Percentiles rank a stretch among this genome's conserved stretches.
Evolutionary conservation across 805 yeast genomes (phyloP).

Genomic region (Starmerella tilneyi): DNA sequence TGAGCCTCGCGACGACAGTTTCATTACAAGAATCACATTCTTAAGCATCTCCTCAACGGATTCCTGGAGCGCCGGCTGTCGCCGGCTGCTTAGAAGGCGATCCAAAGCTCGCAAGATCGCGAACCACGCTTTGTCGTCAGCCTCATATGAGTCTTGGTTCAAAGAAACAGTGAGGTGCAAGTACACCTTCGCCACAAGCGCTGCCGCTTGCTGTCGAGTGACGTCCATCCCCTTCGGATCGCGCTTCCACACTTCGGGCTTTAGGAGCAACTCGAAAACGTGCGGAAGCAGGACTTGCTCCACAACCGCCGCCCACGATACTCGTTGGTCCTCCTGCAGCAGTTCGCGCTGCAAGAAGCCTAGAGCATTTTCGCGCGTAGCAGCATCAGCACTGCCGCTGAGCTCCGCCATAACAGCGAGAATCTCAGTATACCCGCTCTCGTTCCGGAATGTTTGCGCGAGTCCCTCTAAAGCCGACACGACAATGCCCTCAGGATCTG

Average conservation of each 20-base stretch:
- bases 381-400: constrained; percentile 8
- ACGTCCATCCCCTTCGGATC: constrained; percentile 53
- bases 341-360: constrained; percentile 42
- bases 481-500: background rate
- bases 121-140: constrained; percentile 32
- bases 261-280: constrained; percentile 52
- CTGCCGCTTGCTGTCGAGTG: constrained; percentile 59
- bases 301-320: constrained; percentile 39
- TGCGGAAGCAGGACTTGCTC: constrained; percentile 64
- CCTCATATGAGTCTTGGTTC: constrained; percentile 24
- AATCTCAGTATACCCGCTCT: constrained; percentile 5
- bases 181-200: constrained; percentile 57
- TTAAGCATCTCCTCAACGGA: constrained; percentile 35
- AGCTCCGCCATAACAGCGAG: constrained; percentile 11
- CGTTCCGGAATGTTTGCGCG: constrained; percentile 6
- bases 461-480: constrained; percentile 8
- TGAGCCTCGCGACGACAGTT: constrained; percentile 29
- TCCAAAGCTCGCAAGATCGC: constrained; percentile 33
- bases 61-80: constrained; percentile 33
- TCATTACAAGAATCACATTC: constrained; percentile 35
- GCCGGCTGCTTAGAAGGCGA: constrained; percentile 33
- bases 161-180: constrained; percentile 37
- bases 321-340: constrained; percentile 32
- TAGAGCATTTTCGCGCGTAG: constrained; percentile 23
- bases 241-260: constrained; percentile 51